Evolutionary conservation across 805 yeast genomes (phyloP).

Genomic region (Myxozyma geophila): DNA sequence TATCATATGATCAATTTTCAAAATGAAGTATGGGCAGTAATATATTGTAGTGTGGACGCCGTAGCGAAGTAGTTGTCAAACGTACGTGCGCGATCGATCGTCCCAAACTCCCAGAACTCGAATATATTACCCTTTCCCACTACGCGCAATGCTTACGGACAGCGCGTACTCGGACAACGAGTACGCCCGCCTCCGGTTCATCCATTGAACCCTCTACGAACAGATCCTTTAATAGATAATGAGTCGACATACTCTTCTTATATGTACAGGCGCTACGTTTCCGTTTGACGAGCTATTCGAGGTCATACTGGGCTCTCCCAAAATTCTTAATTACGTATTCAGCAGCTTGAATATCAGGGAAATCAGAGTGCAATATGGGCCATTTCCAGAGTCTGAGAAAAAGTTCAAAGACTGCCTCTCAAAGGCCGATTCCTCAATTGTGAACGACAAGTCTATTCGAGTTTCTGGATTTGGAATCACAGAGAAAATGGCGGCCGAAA

Average conservation of each 20-base stretch:
- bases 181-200: no score
- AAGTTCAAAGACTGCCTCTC: constrained; percentile 39
- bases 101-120: no score
- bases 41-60: no score
- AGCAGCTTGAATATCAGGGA: constrained; percentile 46
- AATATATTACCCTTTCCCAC: no score
- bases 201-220: no score
- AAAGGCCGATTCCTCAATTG: constrained; percentile 7
- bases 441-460: constrained; percentile 14
- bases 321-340: constrained; percentile 48
- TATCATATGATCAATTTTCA: background rate
- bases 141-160: no score
- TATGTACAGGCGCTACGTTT: constrained; percentile 91
- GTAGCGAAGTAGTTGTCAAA: no score
- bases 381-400: constrained; percentile 40
- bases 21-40: no score
- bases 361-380: constrained; percentile 67
- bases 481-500: constrained; percentile 49
- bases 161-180: no score
- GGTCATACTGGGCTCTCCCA: constrained; percentile 45
- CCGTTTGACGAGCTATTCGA: constrained; percentile 67
- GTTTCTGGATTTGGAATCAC: constrained; percentile 57
- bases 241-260: constrained; percentile 46
- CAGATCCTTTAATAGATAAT: background rate
- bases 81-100: no score